Conservation (phyloP, 345 rosid species). For the Sonneratia caseolaris region DNA sequence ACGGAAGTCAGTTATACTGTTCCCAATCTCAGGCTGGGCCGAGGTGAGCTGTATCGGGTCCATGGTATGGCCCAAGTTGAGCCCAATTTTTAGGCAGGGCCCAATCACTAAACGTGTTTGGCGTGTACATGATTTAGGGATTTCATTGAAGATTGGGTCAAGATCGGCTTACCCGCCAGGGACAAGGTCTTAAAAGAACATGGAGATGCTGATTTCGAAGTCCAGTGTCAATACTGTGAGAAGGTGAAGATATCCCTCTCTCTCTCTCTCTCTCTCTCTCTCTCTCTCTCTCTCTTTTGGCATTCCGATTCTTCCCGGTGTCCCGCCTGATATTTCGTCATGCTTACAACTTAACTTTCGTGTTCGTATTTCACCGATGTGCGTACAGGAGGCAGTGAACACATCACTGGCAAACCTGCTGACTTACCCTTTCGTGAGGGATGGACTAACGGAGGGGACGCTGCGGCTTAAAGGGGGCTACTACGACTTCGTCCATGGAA, state of each 20-base stretch:
- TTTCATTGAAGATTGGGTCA: slow-evolving; percentile 96
- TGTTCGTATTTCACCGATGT: not conserved
- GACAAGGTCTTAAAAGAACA: slow-evolving; percentile 42
- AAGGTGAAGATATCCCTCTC: slow-evolving; percentile 30
- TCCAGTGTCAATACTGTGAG: slow-evolving; percentile 57
- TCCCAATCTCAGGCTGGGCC: too few relatives aligned
- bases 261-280: not conserved
- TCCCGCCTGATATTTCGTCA: not conserved
- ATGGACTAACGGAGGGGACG: slow-evolving; percentile 65
- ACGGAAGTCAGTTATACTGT: too few relatives aligned
- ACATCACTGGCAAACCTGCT: slow-evolving; percentile 75
- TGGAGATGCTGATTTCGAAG: slow-evolving; percentile 21
- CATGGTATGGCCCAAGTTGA: too few relatives aligned
- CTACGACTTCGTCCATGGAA: slow-evolving; percentile 72
- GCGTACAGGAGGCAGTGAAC: slow-evolving; percentile 89
- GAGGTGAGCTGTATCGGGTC: too few relatives aligned
- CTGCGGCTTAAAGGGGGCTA: slow-evolving; percentile 79
- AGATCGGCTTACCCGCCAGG: slow-evolving; percentile 64
- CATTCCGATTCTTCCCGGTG: not conserved
- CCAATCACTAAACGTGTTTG: not conserved
- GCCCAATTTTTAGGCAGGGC: not conserved
- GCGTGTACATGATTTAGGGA: slow-evolving; percentile 34
- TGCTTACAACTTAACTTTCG: not conserved
- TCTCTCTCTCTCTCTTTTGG: not conserved
- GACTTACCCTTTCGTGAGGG: slow-evolving; percentile 89